Evolutionary conservation across 371 early-diverging fungal species (phyloP).

Genomic region (Nematocida homosporus): DNA sequence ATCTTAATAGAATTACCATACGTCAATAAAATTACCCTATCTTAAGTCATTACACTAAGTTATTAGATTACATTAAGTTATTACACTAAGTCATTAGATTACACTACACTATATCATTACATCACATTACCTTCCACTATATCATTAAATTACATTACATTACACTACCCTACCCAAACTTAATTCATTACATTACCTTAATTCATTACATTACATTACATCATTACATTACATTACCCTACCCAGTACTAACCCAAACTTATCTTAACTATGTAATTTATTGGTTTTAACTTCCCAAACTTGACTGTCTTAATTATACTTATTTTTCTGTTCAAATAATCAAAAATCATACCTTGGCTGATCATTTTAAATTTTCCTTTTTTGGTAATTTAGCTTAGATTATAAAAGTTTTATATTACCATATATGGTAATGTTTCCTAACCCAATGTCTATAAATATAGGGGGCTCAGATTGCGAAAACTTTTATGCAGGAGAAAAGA

Average conservation of each 20-base stretch:
- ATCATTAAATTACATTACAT: neutral
- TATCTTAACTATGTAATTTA: neutral
- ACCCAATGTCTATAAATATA: neutral
- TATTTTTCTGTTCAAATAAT: neutral
- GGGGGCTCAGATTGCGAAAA: neutral
- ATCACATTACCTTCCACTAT: neutral
- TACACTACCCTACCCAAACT: neutral
- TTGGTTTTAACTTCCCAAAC: neutral
- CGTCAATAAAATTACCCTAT: neutral
- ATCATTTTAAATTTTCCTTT: neutral
- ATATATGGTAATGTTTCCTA: neutral
- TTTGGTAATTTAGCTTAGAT: neutral
- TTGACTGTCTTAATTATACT: neutral
- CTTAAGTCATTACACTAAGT: neutral
- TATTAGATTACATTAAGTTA: neutral
- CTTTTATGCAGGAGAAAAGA: constrained; percentile 5
- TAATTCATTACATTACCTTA: neutral
- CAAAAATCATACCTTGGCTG: no score
- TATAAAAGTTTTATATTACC: no score
- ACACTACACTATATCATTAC: neutral
- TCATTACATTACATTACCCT: neutral
- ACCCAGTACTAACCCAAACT: neutral
- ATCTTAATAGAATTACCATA: neutral
- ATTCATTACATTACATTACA: neutral
- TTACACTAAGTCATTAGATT: neutral